Conservation (phyloP, 768 basidiomycete genomes). For the Rhodotorula taiwanensis region DNA sequence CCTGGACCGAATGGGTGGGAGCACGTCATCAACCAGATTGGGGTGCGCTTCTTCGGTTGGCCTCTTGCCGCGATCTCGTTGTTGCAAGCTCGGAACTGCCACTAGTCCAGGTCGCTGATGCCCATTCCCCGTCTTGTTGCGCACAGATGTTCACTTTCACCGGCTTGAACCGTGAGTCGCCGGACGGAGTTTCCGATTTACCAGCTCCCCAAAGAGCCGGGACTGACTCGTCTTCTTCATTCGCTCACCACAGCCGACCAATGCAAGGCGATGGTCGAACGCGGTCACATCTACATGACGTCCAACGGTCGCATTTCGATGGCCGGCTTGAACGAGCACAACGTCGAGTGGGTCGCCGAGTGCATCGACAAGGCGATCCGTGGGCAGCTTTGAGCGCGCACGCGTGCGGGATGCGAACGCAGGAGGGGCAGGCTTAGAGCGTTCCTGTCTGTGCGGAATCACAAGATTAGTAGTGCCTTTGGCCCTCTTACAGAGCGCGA, state of each 20-base stretch:
- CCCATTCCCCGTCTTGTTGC: too few species aligned
- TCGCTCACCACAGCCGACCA: constrained; percentile 52
- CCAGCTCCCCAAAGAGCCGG: constrained; percentile 54
- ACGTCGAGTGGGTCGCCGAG: constrained; percentile 85
- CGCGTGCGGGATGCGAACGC: too few species aligned
- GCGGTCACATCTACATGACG: constrained; percentile 92
- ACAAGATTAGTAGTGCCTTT: too few species aligned
- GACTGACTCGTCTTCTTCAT: too few species aligned
- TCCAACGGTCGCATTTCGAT: constrained; percentile 83
- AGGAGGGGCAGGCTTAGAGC: too few species aligned
- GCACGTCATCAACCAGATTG: constrained; percentile 91
- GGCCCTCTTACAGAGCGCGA: too few species aligned
- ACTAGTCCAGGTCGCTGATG: too few species aligned
- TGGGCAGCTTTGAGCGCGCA: constrained; percentile 15
- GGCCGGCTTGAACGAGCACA: constrained; percentile 76
- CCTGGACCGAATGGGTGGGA: constrained; percentile 54
- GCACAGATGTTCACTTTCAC: constrained; percentile 60
- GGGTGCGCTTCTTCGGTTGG: constrained; percentile 55
- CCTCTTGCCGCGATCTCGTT: too few species aligned
- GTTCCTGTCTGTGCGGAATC: too few species aligned
- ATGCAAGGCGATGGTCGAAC: constrained; percentile 73
- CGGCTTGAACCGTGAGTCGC: constrained; percentile 53
- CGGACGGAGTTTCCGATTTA: too few species aligned
- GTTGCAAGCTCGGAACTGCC: too few species aligned
- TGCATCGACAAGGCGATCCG: constrained; percentile 60